These are phyloP conservation scores for Fallopia convolvulus DNA, from an alignment of 148 eudicot genomes.

Conservation along the genomic window DNA sequence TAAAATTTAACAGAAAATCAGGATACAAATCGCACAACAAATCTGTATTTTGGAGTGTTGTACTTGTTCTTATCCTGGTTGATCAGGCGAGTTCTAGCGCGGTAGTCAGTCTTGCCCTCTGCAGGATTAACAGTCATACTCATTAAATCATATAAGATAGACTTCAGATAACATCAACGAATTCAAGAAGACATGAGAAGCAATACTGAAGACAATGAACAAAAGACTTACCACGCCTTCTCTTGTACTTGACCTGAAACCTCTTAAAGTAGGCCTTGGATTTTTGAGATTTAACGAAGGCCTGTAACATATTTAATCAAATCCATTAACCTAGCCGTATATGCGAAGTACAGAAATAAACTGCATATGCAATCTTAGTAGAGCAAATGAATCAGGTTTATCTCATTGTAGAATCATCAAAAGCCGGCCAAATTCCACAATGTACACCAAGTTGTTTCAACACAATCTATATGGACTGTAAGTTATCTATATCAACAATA, in stretches of 20 bases:
- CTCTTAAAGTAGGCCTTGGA: constrained; percentile 55
- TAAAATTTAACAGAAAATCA: constrained; percentile 14
- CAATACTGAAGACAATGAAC: not conserved
- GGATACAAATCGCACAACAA: constrained; percentile 77
- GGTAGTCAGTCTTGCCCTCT: constrained; percentile 59
- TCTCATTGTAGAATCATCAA: not conserved
- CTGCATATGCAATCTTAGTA: not conserved
- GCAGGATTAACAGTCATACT: constrained; percentile 5
- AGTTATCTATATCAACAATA: not conserved
- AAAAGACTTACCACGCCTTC: constrained; percentile 38
- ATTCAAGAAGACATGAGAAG: not conserved
- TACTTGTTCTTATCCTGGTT: constrained; percentile 52
- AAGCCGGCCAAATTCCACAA: not conserved
- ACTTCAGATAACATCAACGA: not conserved
- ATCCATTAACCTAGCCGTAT: not conserved
- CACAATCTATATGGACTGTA: not conserved
- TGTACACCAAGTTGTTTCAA: not conserved
- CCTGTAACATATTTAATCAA: constrained; percentile 20
- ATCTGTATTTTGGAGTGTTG: constrained; percentile 27
- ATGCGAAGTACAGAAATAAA: not conserved
- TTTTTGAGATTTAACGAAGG: constrained; percentile 55
- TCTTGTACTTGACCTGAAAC: constrained; percentile 68
- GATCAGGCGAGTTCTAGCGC: constrained; percentile 57
- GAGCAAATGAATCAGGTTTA: not conserved
- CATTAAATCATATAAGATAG: not conserved